Base-by-base conservation (phyloP, 2,329 filamentous ascomycete genomes). In the Colletotrichum simmondsii region DNA sequence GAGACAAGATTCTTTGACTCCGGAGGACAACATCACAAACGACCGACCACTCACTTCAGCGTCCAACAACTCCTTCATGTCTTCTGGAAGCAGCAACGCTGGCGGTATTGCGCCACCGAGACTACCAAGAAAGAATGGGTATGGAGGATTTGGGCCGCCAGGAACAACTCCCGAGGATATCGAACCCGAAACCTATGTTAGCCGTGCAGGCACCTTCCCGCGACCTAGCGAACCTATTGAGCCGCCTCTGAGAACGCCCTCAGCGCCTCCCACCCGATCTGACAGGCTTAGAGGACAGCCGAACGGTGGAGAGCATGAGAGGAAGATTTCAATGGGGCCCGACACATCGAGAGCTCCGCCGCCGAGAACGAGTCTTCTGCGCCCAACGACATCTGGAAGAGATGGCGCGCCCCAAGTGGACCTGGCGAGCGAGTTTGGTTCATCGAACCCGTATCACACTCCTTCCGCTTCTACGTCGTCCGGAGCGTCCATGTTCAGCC, bases 391-490 rank as follows among this genome's bases (percentile, higher is more conserved):
- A 24, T 78, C 80, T n/a, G 80, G 79, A 24, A 82, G 82, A 14
- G 82, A 82, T 58, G 78, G 77, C 2, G 81, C 77, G 7, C 84
- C 86, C 2, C 84, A 86, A 2, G 85, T 92, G 54, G 89, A 92
- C 76, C 83, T 92, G 8, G 88, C 87, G 2, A 86, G 85, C 37
- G 90, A 92, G 71, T 92, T 92, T 75, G 90, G 90, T 12, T 80
- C 85, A 28, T 87, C 88, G 42, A 92, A 92, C 76, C 89, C 90
- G 0, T 92, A 93, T 76, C 91, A 94, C 76, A 87, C 88, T 4
- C 84, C 90, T 0, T 90, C 91, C 1, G 88, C 89, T 72, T 94
- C 92, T 2, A 87, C 88, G 30, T 92, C 91, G 0, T 94, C 92
- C 0, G 90, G 88, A 22, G 87, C 87, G 57, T 94, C 92, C 2